These are phyloP conservation scores for Cadophora luteo-olivacea DNA, from an alignment of 2,329 filamentous ascomycete genomes.

Conservation along the genomic window DNA sequence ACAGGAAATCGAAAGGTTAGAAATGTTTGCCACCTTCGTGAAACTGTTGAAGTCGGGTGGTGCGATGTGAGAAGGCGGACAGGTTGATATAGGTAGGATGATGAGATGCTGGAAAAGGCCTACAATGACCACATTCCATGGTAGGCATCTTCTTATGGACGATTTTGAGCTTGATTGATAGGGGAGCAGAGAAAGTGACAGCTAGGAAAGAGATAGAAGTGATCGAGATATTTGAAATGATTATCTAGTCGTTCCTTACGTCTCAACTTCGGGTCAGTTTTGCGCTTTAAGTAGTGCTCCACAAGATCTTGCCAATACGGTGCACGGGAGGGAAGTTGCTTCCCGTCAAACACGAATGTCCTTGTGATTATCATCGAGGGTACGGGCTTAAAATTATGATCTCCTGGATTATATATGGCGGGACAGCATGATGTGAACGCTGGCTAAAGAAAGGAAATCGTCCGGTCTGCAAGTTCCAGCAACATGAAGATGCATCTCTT, in stretches of 20 bases:
- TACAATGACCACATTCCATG: background rate
- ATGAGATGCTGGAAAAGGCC: background rate
- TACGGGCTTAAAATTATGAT: background rate
- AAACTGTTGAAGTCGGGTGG: background rate
- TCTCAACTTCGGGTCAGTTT: no score
- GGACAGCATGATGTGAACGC: background rate
- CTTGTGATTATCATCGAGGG: background rate
- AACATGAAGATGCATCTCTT: background rate
- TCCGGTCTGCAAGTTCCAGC: background rate
- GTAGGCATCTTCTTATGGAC: background rate
- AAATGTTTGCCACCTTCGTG: background rate
- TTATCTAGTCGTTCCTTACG: no score
- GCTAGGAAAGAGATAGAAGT: background rate
- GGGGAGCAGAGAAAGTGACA: background rate
- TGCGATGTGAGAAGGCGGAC: conserved; percentile 1
- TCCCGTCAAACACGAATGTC: background rate
- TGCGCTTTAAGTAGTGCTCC: background rate
- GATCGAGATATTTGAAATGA: background rate
- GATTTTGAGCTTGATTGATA: background rate
- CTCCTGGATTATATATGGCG: background rate
- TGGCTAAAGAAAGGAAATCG: background rate
- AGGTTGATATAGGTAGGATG: background rate
- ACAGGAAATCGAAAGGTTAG: no score
- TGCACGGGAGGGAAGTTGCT: conserved; percentile 1
- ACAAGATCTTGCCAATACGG: background rate